Percentiles rank a stretch among this genome's conserved stretches.
These are phyloP conservation scores for Cryptosporidium muris DNA, from an alignment of 169 alveolate species.

Conservation along the genomic window DNA sequence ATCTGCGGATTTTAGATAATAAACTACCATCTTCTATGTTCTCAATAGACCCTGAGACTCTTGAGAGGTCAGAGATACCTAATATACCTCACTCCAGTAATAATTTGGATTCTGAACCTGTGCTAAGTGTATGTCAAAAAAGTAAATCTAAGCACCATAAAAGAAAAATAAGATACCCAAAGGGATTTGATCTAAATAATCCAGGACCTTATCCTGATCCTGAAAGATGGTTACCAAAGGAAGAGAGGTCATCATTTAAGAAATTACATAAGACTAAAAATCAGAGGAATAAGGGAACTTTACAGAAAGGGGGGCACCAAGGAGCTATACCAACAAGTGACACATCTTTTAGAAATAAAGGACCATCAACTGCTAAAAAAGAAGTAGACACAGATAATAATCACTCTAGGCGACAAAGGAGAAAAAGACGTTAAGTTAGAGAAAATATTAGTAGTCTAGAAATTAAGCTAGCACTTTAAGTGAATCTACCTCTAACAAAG, in stretches of 20 bases:
- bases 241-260: slow-evolving; percentile 71
- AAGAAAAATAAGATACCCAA: slow-evolving; percentile 74
- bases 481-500: slow-evolving; percentile 6
- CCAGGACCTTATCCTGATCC: slow-evolving; percentile 78
- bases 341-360: not conserved
- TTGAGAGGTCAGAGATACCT: slow-evolving; percentile 30
- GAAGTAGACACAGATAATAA: slow-evolving; percentile 7
- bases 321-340: slow-evolving; percentile 20
- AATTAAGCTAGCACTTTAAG: slow-evolving; percentile 11
- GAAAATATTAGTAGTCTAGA: not conserved
- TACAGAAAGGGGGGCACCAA: slow-evolving; percentile 42
- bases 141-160: slow-evolving; percentile 25
- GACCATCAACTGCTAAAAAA: slow-evolving; percentile 53
- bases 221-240: slow-evolving; percentile 78
- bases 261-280: slow-evolving; percentile 57
- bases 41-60: slow-evolving; percentile 50
- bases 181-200: slow-evolving; percentile 75
- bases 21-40: slow-evolving; percentile 24
- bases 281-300: slow-evolving; percentile 28
- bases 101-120: not conserved
- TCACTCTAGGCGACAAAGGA: slow-evolving; percentile 16
- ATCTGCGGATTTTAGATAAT: slow-evolving; percentile 29
- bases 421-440: slow-evolving; percentile 38
- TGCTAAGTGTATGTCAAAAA: slow-evolving; percentile 6
- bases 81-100: not conserved